Evolutionary conservation across 139 green algal genomes (phyloP), one percentile per base, ranked within the genome.

Genomic region (Chlorella ohadii): DNA sequence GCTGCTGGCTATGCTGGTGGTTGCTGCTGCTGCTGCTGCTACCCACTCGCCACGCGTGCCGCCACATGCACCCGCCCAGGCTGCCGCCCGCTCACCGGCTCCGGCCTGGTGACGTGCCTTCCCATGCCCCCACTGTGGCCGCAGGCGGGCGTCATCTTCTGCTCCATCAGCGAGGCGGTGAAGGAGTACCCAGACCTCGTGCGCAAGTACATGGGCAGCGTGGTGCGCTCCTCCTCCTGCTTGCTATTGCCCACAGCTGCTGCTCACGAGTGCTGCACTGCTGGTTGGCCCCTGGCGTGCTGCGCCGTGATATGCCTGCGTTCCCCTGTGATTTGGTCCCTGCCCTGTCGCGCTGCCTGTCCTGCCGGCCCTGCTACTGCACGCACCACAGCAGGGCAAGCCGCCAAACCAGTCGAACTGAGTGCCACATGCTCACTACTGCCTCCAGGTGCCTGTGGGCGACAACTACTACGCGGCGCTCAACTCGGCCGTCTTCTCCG

Each of bases 401-500:
- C n/a, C n/a, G n/a, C n/a, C n/a, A n/a, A n/a, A n/a, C n/a, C n/a
- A n/a, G n/a, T n/a, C n/a, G n/a, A n/a, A n/a, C n/a, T n/a, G n/a
- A n/a, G n/a, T n/a, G n/a, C n/a, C n/a, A n/a, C n/a, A n/a, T 9
- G 44, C 44, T 51, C 9, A 6, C 44, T 51, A 6, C 9, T 51
- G 44, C 44, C 6, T 84, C 59, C 89, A 97, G 94, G 93, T 99
- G 25, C 97, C 97, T 3, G 89, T 96, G 16, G 92, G 56, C 5
- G 97, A 99, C 90, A 99, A 99, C 92, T 99, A 99, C 90, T 99
- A 95, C 86, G 93, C 97, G 9, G 97, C 97, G 11, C 92, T 99
- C 16, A 99, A 99, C 89, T 93, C 91, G 4, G 97, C 97, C 25
- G 97, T 99, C 7, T 99, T 99, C 87, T 95, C 89, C 22, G 97